These are phyloP conservation scores for Hypericum perforatum DNA, from an alignment of 345 rosid species.

Conservation along the genomic window DNA sequence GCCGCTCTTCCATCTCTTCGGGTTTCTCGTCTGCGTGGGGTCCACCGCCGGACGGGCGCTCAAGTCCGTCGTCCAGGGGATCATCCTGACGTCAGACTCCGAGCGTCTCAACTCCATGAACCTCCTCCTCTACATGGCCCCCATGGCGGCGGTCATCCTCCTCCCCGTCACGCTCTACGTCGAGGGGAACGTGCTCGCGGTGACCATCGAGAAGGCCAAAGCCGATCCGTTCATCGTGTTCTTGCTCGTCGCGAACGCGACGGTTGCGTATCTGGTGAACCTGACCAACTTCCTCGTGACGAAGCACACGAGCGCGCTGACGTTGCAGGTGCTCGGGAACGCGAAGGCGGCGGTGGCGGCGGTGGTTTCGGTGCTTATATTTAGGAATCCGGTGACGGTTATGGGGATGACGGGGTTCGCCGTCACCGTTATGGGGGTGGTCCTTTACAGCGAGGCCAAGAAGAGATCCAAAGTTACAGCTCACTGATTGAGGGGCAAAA, in stretches of 20 bases:
- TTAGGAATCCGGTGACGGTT: conserved; percentile 84
- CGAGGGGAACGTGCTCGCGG: conserved; percentile 76
- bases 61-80: conserved; percentile 88
- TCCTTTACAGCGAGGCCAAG: conserved; percentile 97
- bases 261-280: conserved; percentile 93
- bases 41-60: conserved; percentile 96
- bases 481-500: conserved; percentile 20
- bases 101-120: conserved; percentile 98
- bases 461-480: conserved; percentile 84
- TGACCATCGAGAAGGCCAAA: conserved; percentile 66
- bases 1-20: conserved; percentile 83
- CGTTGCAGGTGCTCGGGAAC: conserved; percentile 93
- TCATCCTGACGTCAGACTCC: conserved; percentile 67
- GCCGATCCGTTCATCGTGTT: conserved; percentile 54
- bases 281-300: conserved; percentile 94
- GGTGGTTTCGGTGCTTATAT: conserved; percentile 78
- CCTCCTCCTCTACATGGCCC: conserved; percentile 86
- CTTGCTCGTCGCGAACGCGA: conserved; percentile 78
- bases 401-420: conserved; percentile 93
- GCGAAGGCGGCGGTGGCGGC: conserved; percentile 99
- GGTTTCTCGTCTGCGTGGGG: conserved; percentile 81
- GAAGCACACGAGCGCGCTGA: conserved; percentile 94
- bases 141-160: conserved; percentile 85
- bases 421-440: conserved; percentile 89
- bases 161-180: conserved; percentile 85